These are phyloP conservation scores for Centrapalus pauciflorus DNA, from an alignment of 129 eudicot species.

Conservation along the genomic window DNA sequence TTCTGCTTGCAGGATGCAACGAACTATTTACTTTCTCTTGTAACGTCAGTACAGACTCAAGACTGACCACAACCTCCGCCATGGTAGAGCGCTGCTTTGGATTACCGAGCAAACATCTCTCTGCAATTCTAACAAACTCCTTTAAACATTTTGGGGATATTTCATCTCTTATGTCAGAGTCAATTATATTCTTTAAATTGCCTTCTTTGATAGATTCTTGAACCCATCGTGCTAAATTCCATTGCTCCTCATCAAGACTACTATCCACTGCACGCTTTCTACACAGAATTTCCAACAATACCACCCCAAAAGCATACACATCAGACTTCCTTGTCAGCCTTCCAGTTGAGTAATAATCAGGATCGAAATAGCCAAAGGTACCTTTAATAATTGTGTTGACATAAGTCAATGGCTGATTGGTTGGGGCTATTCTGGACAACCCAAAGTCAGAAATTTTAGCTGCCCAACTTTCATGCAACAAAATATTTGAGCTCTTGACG, in stretches of 20 bases:
- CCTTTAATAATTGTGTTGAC: constrained; percentile 28
- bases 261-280: constrained; percentile 36
- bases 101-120: constrained; percentile 25
- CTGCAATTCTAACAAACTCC: constrained; percentile 16
- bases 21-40: constrained; percentile 10
- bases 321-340: constrained; percentile 30
- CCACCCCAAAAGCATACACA: constrained; percentile 43
- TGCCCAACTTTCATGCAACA: constrained; percentile 15
- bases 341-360: constrained; percentile 19
- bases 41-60: constrained; percentile 17
- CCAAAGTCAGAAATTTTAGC: constrained; percentile 30
- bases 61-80: constrained; percentile 39
- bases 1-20: neutral
- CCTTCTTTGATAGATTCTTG: constrained; percentile 27
- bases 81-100: constrained; percentile 35
- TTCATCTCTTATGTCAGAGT: constrained; percentile 13
- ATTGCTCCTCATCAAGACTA: constrained; percentile 24
- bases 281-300: constrained; percentile 35
- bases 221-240: constrained; percentile 19
- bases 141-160: constrained; percentile 22
- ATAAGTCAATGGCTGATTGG: constrained; percentile 8
- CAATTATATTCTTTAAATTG: constrained; percentile 21
- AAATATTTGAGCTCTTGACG: constrained; percentile 24
- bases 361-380: constrained; percentile 29
- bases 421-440: constrained; percentile 18